A percentile compares a stretch with the other conserved stretches of the same genome.
Conservation (phyloP, 306 rosid species). For the Casuarina equisetifolia region DNA sequence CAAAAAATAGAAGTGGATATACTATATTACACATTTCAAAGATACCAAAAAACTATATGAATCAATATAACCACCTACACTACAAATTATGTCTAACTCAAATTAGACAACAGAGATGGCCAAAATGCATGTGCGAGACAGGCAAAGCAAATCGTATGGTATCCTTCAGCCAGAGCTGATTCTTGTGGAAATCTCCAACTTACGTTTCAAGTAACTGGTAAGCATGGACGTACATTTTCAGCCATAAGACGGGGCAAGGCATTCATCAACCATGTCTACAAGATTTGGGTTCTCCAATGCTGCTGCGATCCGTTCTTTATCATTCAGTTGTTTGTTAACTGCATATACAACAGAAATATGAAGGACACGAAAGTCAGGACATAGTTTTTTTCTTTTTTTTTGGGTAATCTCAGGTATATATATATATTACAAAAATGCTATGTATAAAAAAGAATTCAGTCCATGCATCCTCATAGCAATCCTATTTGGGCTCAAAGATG, state of each 20-base stretch:
- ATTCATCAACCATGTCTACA: constrained; percentile 86
- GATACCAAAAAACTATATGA: not conserved
- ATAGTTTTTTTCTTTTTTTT: not conserved
- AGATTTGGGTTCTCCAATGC: constrained; percentile 91
- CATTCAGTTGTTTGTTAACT: constrained; percentile 94
- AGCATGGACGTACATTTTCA: constrained; percentile 31
- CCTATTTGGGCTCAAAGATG: no score
- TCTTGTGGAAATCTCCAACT: constrained; percentile 4
- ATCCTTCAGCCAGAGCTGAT: not conserved
- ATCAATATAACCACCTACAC: not conserved
- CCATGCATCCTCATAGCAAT: no score
- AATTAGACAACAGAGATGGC: not conserved
- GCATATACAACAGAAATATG: constrained; percentile 23
- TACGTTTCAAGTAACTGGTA: constrained; percentile 11
- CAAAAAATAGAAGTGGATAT: not conserved
- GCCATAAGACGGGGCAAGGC: constrained; percentile 73
- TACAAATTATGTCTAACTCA: not conserved
- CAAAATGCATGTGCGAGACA: not conserved
- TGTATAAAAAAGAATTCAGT: no score
- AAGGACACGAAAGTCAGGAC: not conserved
- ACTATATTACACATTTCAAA: not conserved
- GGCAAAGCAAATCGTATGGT: not conserved
- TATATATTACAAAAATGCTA: no score
- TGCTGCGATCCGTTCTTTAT: constrained; percentile 92
- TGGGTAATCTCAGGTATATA: no score